phyloP scores from a whole-genome alignment of 1,284 basidiomycete genomes.

The Tremellales sp. region DNA sequence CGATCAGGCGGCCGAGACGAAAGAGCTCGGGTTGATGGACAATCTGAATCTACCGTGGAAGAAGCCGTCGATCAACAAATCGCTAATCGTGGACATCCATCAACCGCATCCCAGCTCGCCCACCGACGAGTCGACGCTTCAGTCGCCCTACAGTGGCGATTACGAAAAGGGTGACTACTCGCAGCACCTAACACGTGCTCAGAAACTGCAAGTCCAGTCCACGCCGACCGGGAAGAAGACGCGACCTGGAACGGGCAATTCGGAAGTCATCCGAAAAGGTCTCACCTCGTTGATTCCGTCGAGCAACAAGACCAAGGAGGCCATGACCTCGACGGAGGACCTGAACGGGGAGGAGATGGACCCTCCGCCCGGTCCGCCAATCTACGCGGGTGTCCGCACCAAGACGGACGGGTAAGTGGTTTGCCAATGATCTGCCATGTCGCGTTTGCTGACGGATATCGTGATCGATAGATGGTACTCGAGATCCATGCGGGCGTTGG shows the following conservation, averaged over 20 bases:
- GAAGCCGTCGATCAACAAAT: no score
- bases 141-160: no score
- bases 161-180: no score
- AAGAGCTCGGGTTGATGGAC: slow-evolving; percentile 13
- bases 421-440: background rate
- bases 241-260: no score
- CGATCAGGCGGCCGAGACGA: slow-evolving; percentile 16
- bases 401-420: slow-evolving; percentile 39
- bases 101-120: no score
- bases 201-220: no score
- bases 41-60: slow-evolving; percentile 11
- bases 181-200: no score
- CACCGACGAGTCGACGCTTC: no score
- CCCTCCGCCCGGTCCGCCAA: slow-evolving; percentile 26
- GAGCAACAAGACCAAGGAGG: slow-evolving; percentile 12
- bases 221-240: no score
- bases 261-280: no score
- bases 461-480: slow-evolving; percentile 25
- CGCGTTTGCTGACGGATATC: background rate
- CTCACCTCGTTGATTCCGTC: slow-evolving; percentile 14
- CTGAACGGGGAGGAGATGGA: slow-evolving; percentile 8
- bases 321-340: background rate
- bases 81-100: slow-evolving; percentile 18
- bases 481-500: slow-evolving; percentile 35
- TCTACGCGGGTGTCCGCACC: slow-evolving; percentile 30